A percentile compares a stretch with the other conserved stretches of the same genome.
Conservation (phyloP, 768 basidiomycete genomes). For the Candolleomyces eurysporus region DNA sequence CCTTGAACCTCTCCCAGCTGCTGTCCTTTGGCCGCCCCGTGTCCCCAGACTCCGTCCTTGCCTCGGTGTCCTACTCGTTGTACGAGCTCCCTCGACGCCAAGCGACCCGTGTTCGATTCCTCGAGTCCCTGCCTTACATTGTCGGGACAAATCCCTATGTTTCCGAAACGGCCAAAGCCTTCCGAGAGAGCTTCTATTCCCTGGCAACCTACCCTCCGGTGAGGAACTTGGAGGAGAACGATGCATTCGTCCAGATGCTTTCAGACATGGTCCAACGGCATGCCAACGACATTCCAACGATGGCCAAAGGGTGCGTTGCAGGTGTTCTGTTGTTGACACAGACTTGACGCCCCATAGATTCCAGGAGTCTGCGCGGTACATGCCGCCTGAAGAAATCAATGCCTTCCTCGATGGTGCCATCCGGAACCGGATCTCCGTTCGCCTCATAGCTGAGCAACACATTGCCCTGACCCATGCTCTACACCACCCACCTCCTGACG, state of each 20-base stretch:
- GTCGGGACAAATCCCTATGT: constrained; percentile 89
- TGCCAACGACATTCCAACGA: constrained; percentile 83
- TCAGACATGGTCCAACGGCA: constrained; percentile 72
- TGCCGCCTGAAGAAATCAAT: constrained; percentile 77
- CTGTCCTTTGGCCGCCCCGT: constrained; percentile 76
- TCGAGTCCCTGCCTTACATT: constrained; percentile 81
- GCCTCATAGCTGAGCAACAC: constrained; percentile 89
- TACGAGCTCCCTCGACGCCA: constrained; percentile 77
- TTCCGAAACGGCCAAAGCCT: constrained; percentile 64
- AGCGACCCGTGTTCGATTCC: constrained; percentile 67
- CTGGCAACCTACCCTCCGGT: constrained; percentile 68
- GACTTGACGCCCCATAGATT: constrained; percentile 46
- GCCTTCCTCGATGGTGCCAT: constrained; percentile 83
- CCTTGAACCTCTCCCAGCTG: constrained; percentile 69
- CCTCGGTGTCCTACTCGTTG: constrained; percentile 72
- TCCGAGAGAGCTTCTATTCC: constrained; percentile 67
- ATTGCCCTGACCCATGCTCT: constrained; percentile 77
- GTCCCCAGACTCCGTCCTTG: constrained; percentile 64
- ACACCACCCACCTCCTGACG: constrained; percentile 32
- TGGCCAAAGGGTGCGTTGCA: constrained; percentile 76
- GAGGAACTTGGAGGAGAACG: constrained; percentile 66
- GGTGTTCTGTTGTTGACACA: too few relatives aligned
- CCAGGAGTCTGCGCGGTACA: constrained; percentile 82
- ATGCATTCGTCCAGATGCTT: constrained; percentile 63
- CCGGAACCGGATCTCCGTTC: constrained; percentile 81